Percentiles rank a stretch among this genome's conserved stretches.
phyloP scores from a whole-genome alignment of 768 basidiomycete species.

The Mycena albidolilacea region DNA sequence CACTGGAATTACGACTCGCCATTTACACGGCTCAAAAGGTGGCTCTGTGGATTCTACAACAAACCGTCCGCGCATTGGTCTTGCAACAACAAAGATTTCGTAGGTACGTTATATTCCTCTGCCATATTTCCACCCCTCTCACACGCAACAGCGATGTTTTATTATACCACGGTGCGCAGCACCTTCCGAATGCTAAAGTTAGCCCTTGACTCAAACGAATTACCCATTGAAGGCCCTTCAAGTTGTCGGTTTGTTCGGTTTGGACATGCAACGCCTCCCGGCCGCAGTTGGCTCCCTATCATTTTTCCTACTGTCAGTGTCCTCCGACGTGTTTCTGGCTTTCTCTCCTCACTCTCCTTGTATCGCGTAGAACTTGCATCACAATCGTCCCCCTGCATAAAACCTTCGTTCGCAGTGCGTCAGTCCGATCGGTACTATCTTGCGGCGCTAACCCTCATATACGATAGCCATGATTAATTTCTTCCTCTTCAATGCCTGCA shows the following conservation, averaged over 20 bases:
- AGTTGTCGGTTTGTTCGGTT: conserved; percentile 80
- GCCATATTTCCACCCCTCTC: background rate
- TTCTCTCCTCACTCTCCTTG: background rate
- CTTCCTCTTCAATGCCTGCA: conserved; percentile 80
- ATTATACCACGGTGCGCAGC: conserved; percentile 59
- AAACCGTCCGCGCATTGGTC: conserved; percentile 43
- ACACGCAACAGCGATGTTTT: conserved; percentile 50
- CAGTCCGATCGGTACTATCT: background rate
- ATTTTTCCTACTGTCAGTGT: conserved; percentile 68
- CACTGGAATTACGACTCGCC: background rate
- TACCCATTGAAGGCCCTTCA: conserved; percentile 60
- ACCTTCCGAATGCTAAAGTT: background rate
- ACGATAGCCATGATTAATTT: conserved; percentile 75
- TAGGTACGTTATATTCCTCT: conserved; percentile 39
- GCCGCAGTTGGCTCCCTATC: conserved; percentile 69
- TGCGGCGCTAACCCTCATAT: conserved; percentile 2
- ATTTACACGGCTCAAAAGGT: conserved; percentile 43
- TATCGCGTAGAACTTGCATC: conserved; percentile 26
- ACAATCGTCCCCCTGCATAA: conserved; percentile 36
- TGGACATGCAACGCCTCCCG: conserved; percentile 77
- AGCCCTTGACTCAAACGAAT: background rate
- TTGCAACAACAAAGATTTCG: conserved; percentile 62
- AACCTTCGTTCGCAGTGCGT: conserved; percentile 29
- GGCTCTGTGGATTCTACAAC: conserved; percentile 60
- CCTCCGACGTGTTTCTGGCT: background rate